These are phyloP conservation scores for Peniophora sp. DNA, from an alignment of 1,284 basidiomycete genomes.

Conservation along the genomic window DNA sequence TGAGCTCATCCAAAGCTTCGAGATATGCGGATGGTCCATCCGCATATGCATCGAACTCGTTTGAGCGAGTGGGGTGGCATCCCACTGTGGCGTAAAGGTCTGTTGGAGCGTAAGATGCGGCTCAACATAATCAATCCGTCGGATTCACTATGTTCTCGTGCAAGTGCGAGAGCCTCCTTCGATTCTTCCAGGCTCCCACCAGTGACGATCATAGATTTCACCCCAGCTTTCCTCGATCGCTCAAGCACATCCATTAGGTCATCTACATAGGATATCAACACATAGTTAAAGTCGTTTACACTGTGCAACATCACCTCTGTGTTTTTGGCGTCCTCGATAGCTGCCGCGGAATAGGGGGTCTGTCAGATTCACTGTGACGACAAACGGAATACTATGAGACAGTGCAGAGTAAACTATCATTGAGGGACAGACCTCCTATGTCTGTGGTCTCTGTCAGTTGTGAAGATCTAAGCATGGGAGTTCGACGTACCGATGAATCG, in stretches of 20 bases:
- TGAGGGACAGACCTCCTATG: slow-evolving; percentile 30
- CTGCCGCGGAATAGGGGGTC: slow-evolving; percentile 55
- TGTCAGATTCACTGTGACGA: slow-evolving; percentile 45
- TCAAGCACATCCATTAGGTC: slow-evolving; percentile 60
- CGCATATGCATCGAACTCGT: slow-evolving; percentile 60
- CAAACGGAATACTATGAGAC: no score
- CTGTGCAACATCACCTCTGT: slow-evolving; percentile 31
- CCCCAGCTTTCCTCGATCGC: slow-evolving; percentile 57
- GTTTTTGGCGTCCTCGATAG: slow-evolving; percentile 45
- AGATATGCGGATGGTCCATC: slow-evolving; percentile 64
- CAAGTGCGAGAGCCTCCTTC: slow-evolving; percentile 52
- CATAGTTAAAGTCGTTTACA: background rate
- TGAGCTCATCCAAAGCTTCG: slow-evolving; percentile 47
- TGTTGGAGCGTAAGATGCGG: slow-evolving; percentile 16
- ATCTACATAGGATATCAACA: slow-evolving; percentile 30
- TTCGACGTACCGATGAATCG: no score
- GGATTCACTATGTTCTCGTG: slow-evolving; percentile 45
- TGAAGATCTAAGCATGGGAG: no score
- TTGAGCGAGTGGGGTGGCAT: slow-evolving; percentile 81
- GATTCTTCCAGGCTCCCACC: slow-evolving; percentile 72
- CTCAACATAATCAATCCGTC: background rate
- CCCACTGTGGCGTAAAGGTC: slow-evolving; percentile 76
- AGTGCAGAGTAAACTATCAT: no score
- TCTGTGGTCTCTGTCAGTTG: no score
- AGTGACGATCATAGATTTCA: slow-evolving; percentile 76